A percentile compares a stretch with the other conserved stretches of the same genome.
These are phyloP conservation scores for Penicillium alfredii DNA, from an alignment of 495 filamentous ascomycete species.

Conservation along the genomic window DNA sequence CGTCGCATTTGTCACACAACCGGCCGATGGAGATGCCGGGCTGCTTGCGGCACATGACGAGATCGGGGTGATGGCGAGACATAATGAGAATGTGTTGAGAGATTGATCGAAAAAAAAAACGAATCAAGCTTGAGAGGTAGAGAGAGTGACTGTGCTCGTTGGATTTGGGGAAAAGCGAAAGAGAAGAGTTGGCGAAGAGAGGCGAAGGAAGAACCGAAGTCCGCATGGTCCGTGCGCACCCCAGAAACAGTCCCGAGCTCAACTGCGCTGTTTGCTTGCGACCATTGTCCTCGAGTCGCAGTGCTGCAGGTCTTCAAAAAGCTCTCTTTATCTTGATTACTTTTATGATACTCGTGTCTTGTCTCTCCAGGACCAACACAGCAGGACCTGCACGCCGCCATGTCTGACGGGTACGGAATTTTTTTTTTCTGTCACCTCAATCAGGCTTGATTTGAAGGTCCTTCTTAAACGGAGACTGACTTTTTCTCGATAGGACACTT, in stretches of 20 bases:
- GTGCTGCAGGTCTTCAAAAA: too few species aligned
- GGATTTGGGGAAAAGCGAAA: conserved; percentile 4
- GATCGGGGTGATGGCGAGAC: conserved; percentile 55
- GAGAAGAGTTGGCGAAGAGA: conserved; percentile 10
- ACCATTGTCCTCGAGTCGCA: too few species aligned
- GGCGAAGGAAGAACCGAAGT: conserved; percentile 24
- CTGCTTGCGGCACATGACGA: conserved; percentile 99
- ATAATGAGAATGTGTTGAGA: too few species aligned
- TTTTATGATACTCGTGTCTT: too few species aligned
- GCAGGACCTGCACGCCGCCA: conserved; percentile 6
- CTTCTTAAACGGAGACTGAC: too few species aligned
- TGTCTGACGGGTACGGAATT: conserved; percentile 31
- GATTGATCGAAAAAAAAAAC: too few species aligned
- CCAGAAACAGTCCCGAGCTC: background rate
- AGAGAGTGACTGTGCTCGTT: conserved; percentile 1
- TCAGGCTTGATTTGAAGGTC: too few species aligned
- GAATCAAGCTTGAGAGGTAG: too few species aligned
- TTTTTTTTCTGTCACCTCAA: background rate
- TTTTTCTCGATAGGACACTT: conserved; percentile 32
- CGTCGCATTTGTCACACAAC: conserved; percentile 99
- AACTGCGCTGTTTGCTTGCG: background rate
- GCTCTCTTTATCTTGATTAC: too few species aligned
- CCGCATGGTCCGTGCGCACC: conserved; percentile 8
- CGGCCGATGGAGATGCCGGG: conserved; percentile 97
- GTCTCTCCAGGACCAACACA: too few species aligned